phyloP scores from a whole-genome alignment of 78 protist species.

The Dictyostelium capitatum region DNA sequence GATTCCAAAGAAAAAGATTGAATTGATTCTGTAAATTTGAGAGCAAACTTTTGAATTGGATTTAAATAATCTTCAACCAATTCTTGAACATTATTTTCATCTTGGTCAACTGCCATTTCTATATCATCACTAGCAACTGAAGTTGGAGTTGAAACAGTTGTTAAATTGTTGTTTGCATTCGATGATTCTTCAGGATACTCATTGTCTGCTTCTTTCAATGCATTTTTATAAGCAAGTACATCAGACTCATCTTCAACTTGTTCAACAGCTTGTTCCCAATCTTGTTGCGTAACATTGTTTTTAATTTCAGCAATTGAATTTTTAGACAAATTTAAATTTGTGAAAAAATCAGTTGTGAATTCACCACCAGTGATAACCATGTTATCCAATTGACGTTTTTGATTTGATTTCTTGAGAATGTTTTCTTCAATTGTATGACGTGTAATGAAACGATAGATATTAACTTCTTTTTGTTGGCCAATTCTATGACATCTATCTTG shows the following conservation, averaged over 20 bases:
- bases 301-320: not conserved
- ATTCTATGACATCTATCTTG: slow-evolving; percentile 98
- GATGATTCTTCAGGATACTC: slow-evolving; percentile 46
- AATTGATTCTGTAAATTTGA: slow-evolving; percentile 34
- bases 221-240: slow-evolving; percentile 49
- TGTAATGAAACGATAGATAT: slow-evolving; percentile 95
- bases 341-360: slow-evolving; percentile 86
- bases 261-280: slow-evolving; percentile 67
- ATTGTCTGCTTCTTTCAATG: slow-evolving; percentile 53
- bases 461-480: slow-evolving; percentile 97
- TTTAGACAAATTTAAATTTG: slow-evolving; percentile 46
- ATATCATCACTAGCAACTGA: not conserved
- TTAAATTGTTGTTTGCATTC: not conserved
- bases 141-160: not conserved
- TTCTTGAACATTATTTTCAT: slow-evolving; percentile 32
- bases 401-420: slow-evolving; percentile 91
- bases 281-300: slow-evolving; percentile 29
- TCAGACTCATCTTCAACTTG: slow-evolving; percentile 74
- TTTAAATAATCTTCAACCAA: slow-evolving; percentile 69
- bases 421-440: slow-evolving; percentile 95
- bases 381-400: slow-evolving; percentile 89
- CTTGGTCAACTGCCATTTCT: not conserved
- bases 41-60: slow-evolving; percentile 74
- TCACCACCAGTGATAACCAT: slow-evolving; percentile 87
- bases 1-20: slow-evolving; percentile 2